phyloP scores from a whole-genome alignment of 2,329 filamentous ascomycete genomes.

The Bipolaris victoriae region DNA sequence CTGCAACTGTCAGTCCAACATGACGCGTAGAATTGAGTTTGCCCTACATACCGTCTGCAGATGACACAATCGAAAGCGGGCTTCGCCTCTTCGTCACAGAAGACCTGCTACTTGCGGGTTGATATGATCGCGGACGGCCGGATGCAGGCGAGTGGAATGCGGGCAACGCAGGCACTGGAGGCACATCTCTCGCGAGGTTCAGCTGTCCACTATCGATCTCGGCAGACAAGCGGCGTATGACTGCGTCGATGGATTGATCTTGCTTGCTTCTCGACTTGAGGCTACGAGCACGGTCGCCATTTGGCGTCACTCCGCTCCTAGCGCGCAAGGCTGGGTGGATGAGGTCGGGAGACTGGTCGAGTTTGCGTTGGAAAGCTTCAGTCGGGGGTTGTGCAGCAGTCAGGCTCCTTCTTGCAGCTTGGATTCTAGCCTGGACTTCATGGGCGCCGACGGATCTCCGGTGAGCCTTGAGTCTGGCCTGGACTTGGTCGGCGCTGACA shows the following conservation, averaged over 20 bases:
- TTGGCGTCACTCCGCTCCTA: conserved; percentile 10
- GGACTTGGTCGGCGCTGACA: conserved; percentile 1
- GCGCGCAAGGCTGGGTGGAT: conserved; percentile 18
- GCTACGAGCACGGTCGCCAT: conserved; percentile 6
- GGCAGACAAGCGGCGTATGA: conserved; percentile 30
- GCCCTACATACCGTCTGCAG: conserved; percentile 13
- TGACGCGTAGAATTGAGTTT: background rate
- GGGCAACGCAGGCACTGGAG: conserved; percentile 9
- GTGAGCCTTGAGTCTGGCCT: conserved; percentile 8
- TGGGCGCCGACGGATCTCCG: conserved; percentile 20
- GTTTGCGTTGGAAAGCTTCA: conserved; percentile 16
- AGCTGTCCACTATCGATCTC: background rate
- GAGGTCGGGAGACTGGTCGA: conserved; percentile 18
- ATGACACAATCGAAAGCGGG: conserved; percentile 24
- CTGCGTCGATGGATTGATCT: conserved; percentile 28
- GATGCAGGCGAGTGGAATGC: conserved; percentile 4
- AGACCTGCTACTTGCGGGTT: conserved; percentile 17
- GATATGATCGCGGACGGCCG: conserved; percentile 12
- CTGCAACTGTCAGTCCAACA: conserved; percentile 6
- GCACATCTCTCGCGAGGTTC: background rate
- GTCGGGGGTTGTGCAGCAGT: conserved; percentile 15
- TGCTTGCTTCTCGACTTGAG: conserved; percentile 7
- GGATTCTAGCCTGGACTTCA: conserved; percentile 29
- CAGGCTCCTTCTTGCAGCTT: conserved; percentile 24
- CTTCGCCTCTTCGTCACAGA: conserved; percentile 21